phyloP scores from a whole-genome alignment of 1,284 basidiomycete genomes.

The Tremellales sp. region DNA sequence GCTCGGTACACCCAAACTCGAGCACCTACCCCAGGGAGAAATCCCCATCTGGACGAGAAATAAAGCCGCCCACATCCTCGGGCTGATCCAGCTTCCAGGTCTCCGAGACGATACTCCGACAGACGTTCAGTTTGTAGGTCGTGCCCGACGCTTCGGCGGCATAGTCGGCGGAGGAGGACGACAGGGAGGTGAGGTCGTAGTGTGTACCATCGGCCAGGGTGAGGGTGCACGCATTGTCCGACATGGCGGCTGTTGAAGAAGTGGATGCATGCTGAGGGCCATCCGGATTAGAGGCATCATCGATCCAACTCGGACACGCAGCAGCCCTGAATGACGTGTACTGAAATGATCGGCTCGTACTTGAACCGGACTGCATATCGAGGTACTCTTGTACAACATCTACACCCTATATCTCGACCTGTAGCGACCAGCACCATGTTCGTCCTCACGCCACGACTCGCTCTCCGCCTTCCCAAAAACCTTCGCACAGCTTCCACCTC shows the following conservation, averaged over 20 bases:
- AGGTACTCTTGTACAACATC: too few species aligned
- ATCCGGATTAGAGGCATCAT: too few species aligned
- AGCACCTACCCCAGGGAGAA: constrained; percentile 42
- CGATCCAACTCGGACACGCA: too few species aligned
- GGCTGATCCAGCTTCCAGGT: constrained; percentile 42
- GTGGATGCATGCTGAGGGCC: too few species aligned
- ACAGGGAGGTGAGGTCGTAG: constrained; percentile 42
- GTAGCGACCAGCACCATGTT: too few species aligned
- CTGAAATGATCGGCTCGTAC: too few species aligned
- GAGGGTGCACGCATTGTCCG: constrained; percentile 37
- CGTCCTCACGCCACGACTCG: too few species aligned
- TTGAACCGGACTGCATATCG: too few species aligned
- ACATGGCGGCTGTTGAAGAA: too few species aligned
- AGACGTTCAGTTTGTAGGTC: constrained; percentile 45
- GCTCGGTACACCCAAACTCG: not conserved
- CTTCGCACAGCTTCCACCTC: constrained; percentile 7
- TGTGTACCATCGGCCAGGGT: constrained; percentile 44
- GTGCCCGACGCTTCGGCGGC: constrained; percentile 28
- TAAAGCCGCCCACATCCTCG: constrained; percentile 39
- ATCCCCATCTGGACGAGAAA: constrained; percentile 31
- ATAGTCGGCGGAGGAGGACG: constrained; percentile 36
- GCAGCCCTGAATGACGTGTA: too few species aligned
- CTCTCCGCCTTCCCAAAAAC: too few species aligned
- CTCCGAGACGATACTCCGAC: constrained; percentile 42
- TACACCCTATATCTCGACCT: too few species aligned